Conservation (phyloP, 2,329 filamentous ascomycete species). For the Huntiella abstrusa region DNA sequence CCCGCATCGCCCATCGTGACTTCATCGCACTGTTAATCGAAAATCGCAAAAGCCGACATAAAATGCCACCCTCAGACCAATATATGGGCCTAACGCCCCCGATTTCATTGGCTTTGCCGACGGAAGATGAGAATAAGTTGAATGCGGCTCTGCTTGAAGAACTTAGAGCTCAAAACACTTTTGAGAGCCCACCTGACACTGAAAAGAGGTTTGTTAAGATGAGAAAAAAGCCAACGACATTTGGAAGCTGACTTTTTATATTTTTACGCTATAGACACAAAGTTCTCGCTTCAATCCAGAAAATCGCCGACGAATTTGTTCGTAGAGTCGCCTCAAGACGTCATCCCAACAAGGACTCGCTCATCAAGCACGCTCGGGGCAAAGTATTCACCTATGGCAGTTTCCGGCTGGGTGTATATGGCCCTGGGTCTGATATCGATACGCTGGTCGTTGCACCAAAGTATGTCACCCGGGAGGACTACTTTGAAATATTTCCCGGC, state of each 20-base stretch:
- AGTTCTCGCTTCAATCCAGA: slow-evolving; percentile 60
- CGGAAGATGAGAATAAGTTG: slow-evolving; percentile 53
- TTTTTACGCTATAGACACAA: slow-evolving; percentile 31
- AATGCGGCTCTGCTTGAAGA: slow-evolving; percentile 69
- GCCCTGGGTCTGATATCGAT: slow-evolving; percentile 93
- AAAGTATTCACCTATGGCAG: slow-evolving; percentile 95
- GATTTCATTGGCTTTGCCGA: slow-evolving; percentile 61
- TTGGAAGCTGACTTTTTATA: background rate
- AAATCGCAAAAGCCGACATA: too few species aligned
- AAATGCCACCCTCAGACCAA: background rate
- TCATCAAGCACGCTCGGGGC: slow-evolving; percentile 69
- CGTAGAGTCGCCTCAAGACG: slow-evolving; percentile 58
- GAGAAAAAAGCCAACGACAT: background rate
- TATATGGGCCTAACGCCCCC: slow-evolving; percentile 56
- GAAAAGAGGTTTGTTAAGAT: slow-evolving; percentile 44
- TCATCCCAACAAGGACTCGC: slow-evolving; percentile 50
- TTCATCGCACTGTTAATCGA: too few species aligned
- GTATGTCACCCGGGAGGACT: slow-evolving; percentile 75
- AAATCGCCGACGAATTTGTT: slow-evolving; percentile 72
- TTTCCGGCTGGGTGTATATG: slow-evolving; percentile 83
- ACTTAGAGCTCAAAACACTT: slow-evolving; percentile 76
- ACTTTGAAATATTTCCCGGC: slow-evolving; percentile 75
- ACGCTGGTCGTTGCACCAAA: slow-evolving; percentile 83
- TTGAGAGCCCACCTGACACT: slow-evolving; percentile 68
- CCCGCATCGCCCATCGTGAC: too few species aligned